Percentiles rank a stretch among this genome's conserved stretches.
Conservation (phyloP, 805 yeast species). For the Hanseniaspora taiwanica region DNA sequence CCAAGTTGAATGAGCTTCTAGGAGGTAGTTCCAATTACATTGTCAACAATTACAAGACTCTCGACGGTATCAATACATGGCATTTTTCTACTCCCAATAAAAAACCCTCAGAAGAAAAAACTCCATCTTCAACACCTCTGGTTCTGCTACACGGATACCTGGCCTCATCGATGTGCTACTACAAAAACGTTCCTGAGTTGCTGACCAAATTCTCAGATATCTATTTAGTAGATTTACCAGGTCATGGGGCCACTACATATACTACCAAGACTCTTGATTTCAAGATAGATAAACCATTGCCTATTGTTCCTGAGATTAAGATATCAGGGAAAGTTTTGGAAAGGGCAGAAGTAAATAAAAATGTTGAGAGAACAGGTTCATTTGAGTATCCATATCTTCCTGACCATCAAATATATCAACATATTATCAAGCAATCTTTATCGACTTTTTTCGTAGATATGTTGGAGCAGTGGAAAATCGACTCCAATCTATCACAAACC, state of each 20-base stretch:
- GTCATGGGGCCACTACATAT: slow-evolving; percentile 48
- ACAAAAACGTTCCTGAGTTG: slow-evolving; percentile 50
- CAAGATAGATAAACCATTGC: not conserved
- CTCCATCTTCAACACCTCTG: too few species aligned
- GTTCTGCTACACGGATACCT: slow-evolving; percentile 85
- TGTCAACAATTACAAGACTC: slow-evolving; percentile 3
- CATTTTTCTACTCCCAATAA: slow-evolving; percentile 1
- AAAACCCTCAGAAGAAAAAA: not conserved
- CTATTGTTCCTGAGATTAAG: slow-evolving; percentile 4
- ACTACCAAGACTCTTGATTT: not conserved
- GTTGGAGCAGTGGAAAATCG: slow-evolving; percentile 51
- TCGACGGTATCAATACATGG: slow-evolving; percentile 5
- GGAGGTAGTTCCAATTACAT: slow-evolving; percentile 1
- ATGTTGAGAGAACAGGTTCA: too few species aligned
- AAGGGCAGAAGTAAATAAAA: too few species aligned
- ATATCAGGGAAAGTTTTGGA: slow-evolving; percentile 3
- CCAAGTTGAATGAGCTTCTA: not conserved
- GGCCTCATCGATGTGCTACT: slow-evolving; percentile 75
- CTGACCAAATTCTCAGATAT: slow-evolving; percentile 36
- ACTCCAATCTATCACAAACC: slow-evolving; percentile 26
- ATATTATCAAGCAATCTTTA: slow-evolving; percentile 4
- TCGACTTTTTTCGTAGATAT: slow-evolving; percentile 32
- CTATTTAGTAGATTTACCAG: slow-evolving; percentile 60
- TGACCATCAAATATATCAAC: slow-evolving; percentile 23
- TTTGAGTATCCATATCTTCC: not conserved